These are phyloP conservation scores for Mycena olivaceomarginata DNA, from an alignment of 768 basidiomycete species.

Conservation along the genomic window DNA sequence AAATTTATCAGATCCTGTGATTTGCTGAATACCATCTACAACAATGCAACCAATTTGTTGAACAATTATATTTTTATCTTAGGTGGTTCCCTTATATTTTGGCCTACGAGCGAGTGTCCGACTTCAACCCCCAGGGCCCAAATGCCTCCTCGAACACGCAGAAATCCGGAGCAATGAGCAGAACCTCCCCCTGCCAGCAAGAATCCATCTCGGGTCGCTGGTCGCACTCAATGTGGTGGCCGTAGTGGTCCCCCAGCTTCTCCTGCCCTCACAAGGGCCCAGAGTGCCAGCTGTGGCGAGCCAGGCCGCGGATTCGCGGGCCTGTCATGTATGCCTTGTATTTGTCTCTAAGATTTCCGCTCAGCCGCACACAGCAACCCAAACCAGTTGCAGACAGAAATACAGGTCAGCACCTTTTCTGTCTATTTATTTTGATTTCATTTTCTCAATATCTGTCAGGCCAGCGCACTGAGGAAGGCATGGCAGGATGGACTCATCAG, in stretches of 20 bases:
- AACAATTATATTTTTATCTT: conserved; percentile 14
- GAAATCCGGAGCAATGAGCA: background rate
- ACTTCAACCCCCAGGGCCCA: conserved; percentile 19
- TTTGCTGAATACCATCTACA: background rate
- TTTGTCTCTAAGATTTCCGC: conserved; percentile 1
- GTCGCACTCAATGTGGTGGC: conserved; percentile 1
- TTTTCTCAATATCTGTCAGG: conserved; percentile 7
- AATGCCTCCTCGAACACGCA: conserved; percentile 4
- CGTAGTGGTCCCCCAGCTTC: background rate
- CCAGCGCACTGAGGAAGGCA: background rate
- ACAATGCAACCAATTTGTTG: conserved; percentile 9
- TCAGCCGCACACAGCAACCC: conserved; percentile 3
- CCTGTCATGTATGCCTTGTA: conserved; percentile 12
- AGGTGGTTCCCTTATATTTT: conserved; percentile 21
- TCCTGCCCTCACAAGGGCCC: background rate
- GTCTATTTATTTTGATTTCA: background rate
- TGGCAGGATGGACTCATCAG: conserved; percentile 2
- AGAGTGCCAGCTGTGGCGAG: conserved; percentile 3
- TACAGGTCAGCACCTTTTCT: conserved; percentile 7
- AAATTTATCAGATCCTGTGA: conserved; percentile 3
- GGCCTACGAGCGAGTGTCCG: conserved; percentile 11
- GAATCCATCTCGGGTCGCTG: background rate
- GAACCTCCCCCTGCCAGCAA: conserved; percentile 1
- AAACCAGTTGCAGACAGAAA: conserved; percentile 4
- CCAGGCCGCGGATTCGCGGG: background rate